phyloP scores from a whole-genome alignment of 495 filamentous ascomycete species.

The Trichoderma orchidacearum region DNA sequence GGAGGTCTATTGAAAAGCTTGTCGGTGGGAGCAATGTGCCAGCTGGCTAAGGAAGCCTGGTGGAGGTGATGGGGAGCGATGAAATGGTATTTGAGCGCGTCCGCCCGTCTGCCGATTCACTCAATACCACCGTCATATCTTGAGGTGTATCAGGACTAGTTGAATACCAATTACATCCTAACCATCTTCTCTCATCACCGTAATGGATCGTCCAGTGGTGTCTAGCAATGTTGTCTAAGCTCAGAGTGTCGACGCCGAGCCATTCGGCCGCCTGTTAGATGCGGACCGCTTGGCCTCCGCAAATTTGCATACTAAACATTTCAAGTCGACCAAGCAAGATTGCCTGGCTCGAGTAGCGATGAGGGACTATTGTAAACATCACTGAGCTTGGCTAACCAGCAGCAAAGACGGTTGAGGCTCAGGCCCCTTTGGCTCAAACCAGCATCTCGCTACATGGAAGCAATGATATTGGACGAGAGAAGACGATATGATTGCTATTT shows the following conservation, averaged over 20 bases:
- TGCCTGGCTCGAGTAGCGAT: conserved; percentile 4
- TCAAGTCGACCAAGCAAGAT: conserved; percentile 3
- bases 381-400: conserved; percentile 5
- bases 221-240: conserved; percentile 6
- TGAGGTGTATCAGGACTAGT: conserved; percentile 4
- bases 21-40: conserved; percentile 8
- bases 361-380: conserved; percentile 8
- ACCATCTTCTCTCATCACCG: conserved; percentile 6
- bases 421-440: conserved; percentile 2
- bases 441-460: conserved; percentile 3
- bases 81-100: not conserved
- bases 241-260: conserved; percentile 1
- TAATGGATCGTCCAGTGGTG: conserved; percentile 5
- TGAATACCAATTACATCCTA: conserved; percentile 5
- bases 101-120: not conserved
- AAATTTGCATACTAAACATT: conserved; percentile 2
- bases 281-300: conserved; percentile 5
- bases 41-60: conserved; percentile 4
- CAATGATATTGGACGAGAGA: not conserved
- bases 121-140: conserved; percentile 4
- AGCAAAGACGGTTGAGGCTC: conserved; percentile 1
- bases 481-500: not conserved
- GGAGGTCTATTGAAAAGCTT: conserved; percentile 6
- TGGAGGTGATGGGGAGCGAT: conserved; percentile 7
- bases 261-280: conserved; percentile 5